These are phyloP conservation scores for Arthroderma sp. DNA, from an alignment of 2,329 filamentous ascomycete genomes.

Conservation along the genomic window DNA sequence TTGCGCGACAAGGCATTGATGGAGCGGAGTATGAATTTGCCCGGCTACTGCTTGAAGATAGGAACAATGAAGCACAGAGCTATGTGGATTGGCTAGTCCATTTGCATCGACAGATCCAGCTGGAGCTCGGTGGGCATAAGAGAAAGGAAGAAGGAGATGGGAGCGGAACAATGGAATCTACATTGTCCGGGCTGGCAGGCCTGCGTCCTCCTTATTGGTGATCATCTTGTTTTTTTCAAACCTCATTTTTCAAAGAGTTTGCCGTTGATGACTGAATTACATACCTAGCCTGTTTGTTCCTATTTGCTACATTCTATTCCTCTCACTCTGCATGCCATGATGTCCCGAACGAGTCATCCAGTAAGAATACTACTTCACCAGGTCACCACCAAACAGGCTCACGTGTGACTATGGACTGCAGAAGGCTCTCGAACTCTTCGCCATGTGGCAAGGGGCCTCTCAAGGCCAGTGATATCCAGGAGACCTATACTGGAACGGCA, in stretches of 20 bases:
- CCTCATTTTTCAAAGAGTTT: constrained; percentile 1
- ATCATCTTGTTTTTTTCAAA: constrained; percentile 5
- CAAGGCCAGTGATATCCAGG: too few species aligned
- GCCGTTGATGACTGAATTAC: neutral
- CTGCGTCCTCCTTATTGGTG: constrained; percentile 36
- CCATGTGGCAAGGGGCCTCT: too few species aligned
- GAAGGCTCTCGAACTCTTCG: too few species aligned
- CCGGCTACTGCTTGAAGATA: constrained; percentile 75
- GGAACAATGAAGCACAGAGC: constrained; percentile 94
- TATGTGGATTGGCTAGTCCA: constrained; percentile 98
- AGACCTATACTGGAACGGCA: too few species aligned
- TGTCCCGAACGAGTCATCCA: too few species aligned
- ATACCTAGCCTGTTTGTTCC: neutral
- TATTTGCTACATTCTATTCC: neutral
- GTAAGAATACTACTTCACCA: too few species aligned
- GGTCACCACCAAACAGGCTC: too few species aligned
- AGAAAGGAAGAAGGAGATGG: constrained; percentile 32
- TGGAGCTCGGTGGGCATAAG: constrained; percentile 52
- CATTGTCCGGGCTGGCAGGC: constrained; percentile 33
- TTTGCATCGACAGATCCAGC: constrained; percentile 80
- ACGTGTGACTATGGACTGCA: too few species aligned
- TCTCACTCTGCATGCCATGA: too few species aligned
- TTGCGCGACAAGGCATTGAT: constrained; percentile 84
- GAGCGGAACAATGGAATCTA: constrained; percentile 20
- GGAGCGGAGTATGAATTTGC: constrained; percentile 97